phyloP scores from a whole-genome alignment of 192 early-diverging fungal genomes.

The Irineochytrium annulatum region DNA sequence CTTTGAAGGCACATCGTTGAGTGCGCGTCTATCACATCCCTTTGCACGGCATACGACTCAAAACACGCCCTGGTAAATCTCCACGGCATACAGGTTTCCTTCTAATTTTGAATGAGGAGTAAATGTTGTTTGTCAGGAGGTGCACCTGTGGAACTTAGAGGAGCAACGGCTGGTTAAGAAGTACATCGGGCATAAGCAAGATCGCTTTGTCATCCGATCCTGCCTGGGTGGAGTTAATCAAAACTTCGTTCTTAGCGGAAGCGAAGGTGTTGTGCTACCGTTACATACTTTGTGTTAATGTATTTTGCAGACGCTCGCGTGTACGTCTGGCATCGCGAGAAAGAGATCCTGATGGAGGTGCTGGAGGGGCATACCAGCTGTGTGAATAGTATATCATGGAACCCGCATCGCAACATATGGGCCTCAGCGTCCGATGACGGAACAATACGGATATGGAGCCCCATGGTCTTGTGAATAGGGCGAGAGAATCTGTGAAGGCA shows the following conservation, averaged over 20 bases:
- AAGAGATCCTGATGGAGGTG: conserved; percentile 60
- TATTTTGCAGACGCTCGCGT: conserved; percentile 54
- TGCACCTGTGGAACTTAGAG: conserved; percentile 86
- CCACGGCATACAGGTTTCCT: conserved; percentile 23
- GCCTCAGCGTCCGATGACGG: conserved; percentile 79
- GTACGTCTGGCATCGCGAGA: conserved; percentile 79
- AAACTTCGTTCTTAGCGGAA: conserved; percentile 84
- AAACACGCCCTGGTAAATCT: conserved; percentile 59
- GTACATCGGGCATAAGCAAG: conserved; percentile 81
- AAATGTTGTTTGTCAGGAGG: conserved; percentile 48
- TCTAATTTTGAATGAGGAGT: neutral
- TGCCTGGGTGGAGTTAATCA: conserved; percentile 84
- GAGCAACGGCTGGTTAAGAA: conserved; percentile 64
- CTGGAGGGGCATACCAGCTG: conserved; percentile 63
- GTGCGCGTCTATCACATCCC: conserved; percentile 58
- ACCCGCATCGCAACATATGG: conserved; percentile 63
- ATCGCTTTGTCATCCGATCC: conserved; percentile 82
- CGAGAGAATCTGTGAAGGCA: too few relatives aligned
- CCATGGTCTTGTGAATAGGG: too few relatives aligned
- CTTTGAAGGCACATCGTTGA: conserved; percentile 39
- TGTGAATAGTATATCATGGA: conserved; percentile 78
- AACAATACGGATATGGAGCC: conserved; percentile 70
- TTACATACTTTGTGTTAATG: neutral
- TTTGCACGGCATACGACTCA: conserved; percentile 58
- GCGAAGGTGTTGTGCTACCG: conserved; percentile 64